Conservation (phyloP, 2,329 filamentous ascomycete genomes). For the Colletotrichum coccodes region DNA sequence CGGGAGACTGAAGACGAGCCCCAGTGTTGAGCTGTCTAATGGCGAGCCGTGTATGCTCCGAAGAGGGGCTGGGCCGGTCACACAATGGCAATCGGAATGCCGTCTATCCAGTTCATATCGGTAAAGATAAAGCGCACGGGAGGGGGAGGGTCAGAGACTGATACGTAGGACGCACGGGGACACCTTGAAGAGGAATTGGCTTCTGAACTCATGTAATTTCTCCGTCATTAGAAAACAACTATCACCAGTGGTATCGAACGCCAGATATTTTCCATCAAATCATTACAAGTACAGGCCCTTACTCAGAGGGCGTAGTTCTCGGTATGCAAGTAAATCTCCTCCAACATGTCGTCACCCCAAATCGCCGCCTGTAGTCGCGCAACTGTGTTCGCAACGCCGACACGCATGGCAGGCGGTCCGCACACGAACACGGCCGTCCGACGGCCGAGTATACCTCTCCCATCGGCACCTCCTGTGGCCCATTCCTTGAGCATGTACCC, state of each 20-base stretch:
- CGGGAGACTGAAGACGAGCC: too few species aligned
- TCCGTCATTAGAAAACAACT: conserved; percentile 4
- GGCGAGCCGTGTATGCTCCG: too few species aligned
- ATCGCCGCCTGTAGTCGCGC: conserved; percentile 85
- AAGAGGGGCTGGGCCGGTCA: too few species aligned
- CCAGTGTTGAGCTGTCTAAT: too few species aligned
- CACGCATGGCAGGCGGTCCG: conserved; percentile 86
- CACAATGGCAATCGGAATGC: too few species aligned
- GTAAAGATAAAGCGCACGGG: too few species aligned
- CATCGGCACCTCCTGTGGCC: conserved; percentile 75
- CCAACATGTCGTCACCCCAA: conserved; percentile 79
- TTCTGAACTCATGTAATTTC: conserved; percentile 29
- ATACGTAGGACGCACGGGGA: too few species aligned
- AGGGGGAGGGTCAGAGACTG: too few species aligned
- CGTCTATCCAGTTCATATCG: too few species aligned
- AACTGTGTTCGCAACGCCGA: conserved; percentile 87
- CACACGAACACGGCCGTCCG: conserved; percentile 93
- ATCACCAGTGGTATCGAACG: conserved; percentile 30
- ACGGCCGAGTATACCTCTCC: conserved; percentile 77
- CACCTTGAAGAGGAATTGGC: too few species aligned
- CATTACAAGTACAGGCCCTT: conserved; percentile 23
- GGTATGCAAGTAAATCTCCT: conserved; percentile 94
- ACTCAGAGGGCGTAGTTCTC: conserved; percentile 90
- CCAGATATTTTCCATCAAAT: conserved; percentile 20
- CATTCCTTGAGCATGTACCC: conserved; percentile 87